These are phyloP conservation scores for Cucurbita argyrosperma DNA, from an alignment of 306 rosid species.

Conservation along the genomic window DNA sequence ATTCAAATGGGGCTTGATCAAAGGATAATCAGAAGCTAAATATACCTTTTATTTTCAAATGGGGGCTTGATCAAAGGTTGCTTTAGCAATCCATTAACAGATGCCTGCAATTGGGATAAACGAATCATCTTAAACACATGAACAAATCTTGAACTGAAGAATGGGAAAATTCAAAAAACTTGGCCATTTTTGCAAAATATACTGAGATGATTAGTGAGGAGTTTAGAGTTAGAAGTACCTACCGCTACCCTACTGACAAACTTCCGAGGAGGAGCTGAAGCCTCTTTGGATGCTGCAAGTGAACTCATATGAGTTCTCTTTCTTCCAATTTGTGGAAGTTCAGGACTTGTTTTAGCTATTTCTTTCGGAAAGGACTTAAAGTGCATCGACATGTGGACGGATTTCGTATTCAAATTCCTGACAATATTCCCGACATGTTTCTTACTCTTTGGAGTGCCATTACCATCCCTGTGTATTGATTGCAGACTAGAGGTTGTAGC, in stretches of 20 bases:
- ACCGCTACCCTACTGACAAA: conserved; percentile 43
- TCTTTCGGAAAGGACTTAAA: conserved; percentile 22
- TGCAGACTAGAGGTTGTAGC: conserved; percentile 10
- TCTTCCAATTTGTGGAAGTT: conserved; percentile 20
- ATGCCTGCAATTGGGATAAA: conserved; percentile 27
- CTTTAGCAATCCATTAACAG: conserved; percentile 22
- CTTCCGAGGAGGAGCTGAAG: conserved; percentile 14
- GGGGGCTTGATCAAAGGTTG: conserved; percentile 26
- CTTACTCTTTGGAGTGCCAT: conserved; percentile 23
- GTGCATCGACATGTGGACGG: conserved; percentile 40
- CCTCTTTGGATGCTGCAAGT: conserved; percentile 14
- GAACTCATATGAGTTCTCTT: conserved; percentile 10
- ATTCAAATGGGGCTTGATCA: no score
- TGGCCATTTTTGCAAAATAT: neutral
- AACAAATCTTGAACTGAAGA: neutral
- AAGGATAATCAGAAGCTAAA: neutral
- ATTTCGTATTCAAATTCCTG: conserved; percentile 20
- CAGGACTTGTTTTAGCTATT: conserved; percentile 24
- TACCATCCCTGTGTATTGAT: conserved; percentile 6
- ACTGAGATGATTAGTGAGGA: neutral
- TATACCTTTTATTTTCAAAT: conserved; percentile 44
- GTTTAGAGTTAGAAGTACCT: conserved; percentile 2
- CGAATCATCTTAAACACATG: conserved; percentile 1
- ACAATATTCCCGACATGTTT: conserved; percentile 15
- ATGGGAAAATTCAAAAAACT: no score